Percentiles rank a stretch among this genome's conserved stretches.
Evolutionary conservation across 2,329 filamentous ascomycete species (phyloP).

Genomic region (Fusarium sp.): DNA sequence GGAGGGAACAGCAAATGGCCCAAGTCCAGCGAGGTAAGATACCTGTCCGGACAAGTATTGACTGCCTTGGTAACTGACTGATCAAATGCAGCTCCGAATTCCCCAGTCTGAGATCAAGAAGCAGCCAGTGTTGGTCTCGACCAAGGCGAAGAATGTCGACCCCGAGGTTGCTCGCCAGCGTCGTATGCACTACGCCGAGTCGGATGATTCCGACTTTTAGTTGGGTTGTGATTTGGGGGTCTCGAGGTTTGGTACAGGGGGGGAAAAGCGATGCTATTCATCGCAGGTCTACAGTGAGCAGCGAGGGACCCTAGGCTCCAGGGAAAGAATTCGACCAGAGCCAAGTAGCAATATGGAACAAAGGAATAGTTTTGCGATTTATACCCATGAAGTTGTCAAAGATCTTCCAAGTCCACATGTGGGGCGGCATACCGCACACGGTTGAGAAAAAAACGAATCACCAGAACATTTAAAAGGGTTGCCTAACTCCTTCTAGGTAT

Average conservation of each 20-base stretch:
- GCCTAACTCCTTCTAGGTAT: not conserved
- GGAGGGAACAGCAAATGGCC: constrained; percentile 39
- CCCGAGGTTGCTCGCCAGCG: constrained; percentile 31
- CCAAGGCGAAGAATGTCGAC: constrained; percentile 18
- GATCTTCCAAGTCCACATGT: not conserved
- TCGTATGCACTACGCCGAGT: constrained; percentile 37
- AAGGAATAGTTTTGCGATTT: not conserved
- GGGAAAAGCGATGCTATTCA: not conserved
- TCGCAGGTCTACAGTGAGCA: not conserved
- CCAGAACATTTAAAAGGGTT: not conserved
- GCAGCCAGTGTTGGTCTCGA: constrained; percentile 20
- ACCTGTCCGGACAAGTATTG: too few species aligned
- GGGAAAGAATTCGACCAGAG: not conserved
- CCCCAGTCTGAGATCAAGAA: constrained; percentile 32
- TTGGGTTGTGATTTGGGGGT: not conserved
- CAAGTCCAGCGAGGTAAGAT: constrained; percentile 37
- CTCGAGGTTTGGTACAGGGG: not conserved
- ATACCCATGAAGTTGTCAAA: not conserved
- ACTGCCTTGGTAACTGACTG: not conserved
- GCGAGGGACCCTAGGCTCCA: not conserved
- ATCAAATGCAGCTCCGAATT: constrained; percentile 24
- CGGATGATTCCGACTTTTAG: constrained; percentile 38
- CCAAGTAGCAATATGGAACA: not conserved
- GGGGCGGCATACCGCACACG: not conserved
- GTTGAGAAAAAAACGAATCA: not conserved